These are phyloP conservation scores for Tylopilus sp. DNA, from an alignment of 768 basidiomycete genomes.

Conservation along the genomic window DNA sequence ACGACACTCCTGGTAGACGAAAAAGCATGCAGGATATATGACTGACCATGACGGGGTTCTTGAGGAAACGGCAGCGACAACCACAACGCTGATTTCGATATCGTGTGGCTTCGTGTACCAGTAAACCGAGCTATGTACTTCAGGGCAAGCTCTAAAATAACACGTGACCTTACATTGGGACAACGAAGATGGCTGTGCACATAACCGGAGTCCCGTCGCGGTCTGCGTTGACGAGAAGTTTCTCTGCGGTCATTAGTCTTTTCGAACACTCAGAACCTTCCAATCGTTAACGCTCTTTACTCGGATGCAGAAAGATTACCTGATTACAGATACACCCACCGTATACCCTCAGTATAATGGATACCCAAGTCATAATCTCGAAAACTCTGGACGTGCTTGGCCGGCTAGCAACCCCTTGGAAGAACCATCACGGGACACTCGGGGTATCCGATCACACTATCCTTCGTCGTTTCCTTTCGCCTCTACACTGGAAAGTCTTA, in stretches of 20 bases:
- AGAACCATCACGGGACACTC: slow-evolving; percentile 7
- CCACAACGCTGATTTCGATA: slow-evolving; percentile 25
- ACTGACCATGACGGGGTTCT: slow-evolving; percentile 34
- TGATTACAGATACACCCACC: slow-evolving; percentile 2
- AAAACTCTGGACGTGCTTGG: slow-evolving; percentile 19
- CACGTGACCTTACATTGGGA: slow-evolving; percentile 32
- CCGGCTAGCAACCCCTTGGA: slow-evolving; percentile 20
- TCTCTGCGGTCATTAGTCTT: not conserved
- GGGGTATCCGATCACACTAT: slow-evolving; percentile 3
- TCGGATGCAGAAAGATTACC: slow-evolving; percentile 21
- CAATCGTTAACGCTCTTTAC: not conserved
- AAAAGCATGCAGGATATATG: slow-evolving; percentile 1
- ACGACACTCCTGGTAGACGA: not conserved
- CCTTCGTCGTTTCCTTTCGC: slow-evolving; percentile 7
- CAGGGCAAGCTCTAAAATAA: slow-evolving; percentile 19
- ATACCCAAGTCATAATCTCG: slow-evolving; percentile 16
- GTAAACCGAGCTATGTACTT: slow-evolving; percentile 4
- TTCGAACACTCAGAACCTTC: not conserved
- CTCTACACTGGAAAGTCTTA: slow-evolving; percentile 14
- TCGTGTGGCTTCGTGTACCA: not conserved
- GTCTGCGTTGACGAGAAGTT: not conserved
- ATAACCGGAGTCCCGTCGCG: too few relatives aligned
- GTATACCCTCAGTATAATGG: slow-evolving; percentile 18
- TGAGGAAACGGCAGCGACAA: slow-evolving; percentile 22
- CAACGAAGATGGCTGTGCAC: slow-evolving; percentile 20